A percentile compares a stretch with the other conserved stretches of the same genome.
Conservation (phyloP, 441 rosid genomes). For the Adansonia madagascariensis region DNA sequence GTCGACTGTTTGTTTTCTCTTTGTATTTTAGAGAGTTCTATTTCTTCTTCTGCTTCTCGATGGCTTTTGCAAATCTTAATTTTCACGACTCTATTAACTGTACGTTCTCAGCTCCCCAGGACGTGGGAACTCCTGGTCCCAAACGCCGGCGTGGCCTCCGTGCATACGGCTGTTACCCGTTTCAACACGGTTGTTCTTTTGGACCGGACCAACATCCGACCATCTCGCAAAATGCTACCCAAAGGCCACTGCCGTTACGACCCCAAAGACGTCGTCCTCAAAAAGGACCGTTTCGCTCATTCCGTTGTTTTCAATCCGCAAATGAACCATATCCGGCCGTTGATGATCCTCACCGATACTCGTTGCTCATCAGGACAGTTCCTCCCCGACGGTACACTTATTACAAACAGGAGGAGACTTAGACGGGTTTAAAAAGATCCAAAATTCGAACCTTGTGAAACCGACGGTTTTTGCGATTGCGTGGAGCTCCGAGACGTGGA, state of each 20-base stretch:
- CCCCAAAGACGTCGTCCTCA: slow-evolving; percentile 49
- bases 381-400: slow-evolving; percentile 62
- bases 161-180: slow-evolving; percentile 80
- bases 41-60: not conserved
- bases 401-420: slow-evolving; percentile 64
- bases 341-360: slow-evolving; percentile 68
- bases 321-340: slow-evolving; percentile 53
- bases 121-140: slow-evolving; percentile 60
- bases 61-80: slow-evolving; percentile 24
- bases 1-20: not conserved
- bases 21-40: slow-evolving; percentile 17
- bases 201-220: slow-evolving; percentile 68
- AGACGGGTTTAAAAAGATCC: slow-evolving; percentile 55
- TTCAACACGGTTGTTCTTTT: slow-evolving; percentile 69
- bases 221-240: slow-evolving; percentile 48
- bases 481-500: slow-evolving; percentile 53
- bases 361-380: slow-evolving; percentile 80
- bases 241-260: slow-evolving; percentile 54
- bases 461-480: slow-evolving; percentile 58
- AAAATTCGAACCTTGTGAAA: slow-evolving; percentile 58
- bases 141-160: slow-evolving; percentile 66
- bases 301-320: slow-evolving; percentile 51
- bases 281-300: slow-evolving; percentile 70
- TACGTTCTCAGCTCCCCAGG: slow-evolving; percentile 66
- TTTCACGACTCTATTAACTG: slow-evolving; percentile 17